Evolutionary conservation across 2,329 filamentous ascomycete species (phyloP), one percentile per base, ranked within the genome.

Genomic region (Chaetomiaceae sp.): DNA sequence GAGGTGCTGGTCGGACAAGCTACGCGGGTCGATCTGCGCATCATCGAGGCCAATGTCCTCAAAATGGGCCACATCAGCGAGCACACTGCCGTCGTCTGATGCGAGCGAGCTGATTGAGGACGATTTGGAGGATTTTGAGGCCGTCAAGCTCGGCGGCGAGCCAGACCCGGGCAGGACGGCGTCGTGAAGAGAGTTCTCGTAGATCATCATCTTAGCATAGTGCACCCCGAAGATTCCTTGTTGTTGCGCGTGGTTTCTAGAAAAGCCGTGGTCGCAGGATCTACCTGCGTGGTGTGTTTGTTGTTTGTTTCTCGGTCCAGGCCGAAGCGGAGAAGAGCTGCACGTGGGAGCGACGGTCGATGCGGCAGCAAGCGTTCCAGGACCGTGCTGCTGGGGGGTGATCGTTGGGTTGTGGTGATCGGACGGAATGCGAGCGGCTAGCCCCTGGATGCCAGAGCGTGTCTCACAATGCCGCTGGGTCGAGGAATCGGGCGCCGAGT

Each of bases 11-110:
- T 69, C 62, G 42, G 68, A 66, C 25, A 69, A 63, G 41, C 69
- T 64, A 20, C 67, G 64, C 20, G 65, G 60, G 44, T 69, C 66
- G 29, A 64, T 53, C 14, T 69, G 62, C 47, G 66, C 59, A 33
- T 77, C 76, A 57, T 90, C 85, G 27, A 97, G 81, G 11, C 87
- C 89, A 67, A 96, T 96, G 60, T 96, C 92, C 68, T 97, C 92
- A 64, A 96, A 96, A 68, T 96, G 85, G 58, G 83, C 84, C 53
- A 86, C 81, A 65, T 95, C 89, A 48, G 83, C 78, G 41, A 88
- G 74, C 46, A 84, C 78, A 61, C 78, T 81, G 64, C 85, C 83
- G 62, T 89, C 87, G 64, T 90, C 86, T 64, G 85, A 86, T 57
- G 81, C 84, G 52, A 87, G 85, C 33, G 90, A 95, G 62, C 86